Evolutionary conservation across 2,329 filamentous ascomycete species (phyloP), one percentile per base, ranked within the genome.

Genomic region (Coniella vitis): DNA sequence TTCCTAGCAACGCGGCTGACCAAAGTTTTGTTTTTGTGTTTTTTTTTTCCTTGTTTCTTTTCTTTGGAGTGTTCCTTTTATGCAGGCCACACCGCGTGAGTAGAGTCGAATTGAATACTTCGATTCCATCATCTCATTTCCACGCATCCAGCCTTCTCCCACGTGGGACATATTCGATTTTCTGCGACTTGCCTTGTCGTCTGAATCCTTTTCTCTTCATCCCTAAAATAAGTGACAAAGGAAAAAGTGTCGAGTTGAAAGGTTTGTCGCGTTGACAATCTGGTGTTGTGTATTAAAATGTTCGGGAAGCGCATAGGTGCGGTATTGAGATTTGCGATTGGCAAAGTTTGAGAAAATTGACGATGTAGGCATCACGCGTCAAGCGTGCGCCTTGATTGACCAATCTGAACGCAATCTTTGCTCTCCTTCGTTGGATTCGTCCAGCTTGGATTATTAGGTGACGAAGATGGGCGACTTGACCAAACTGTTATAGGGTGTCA

Each of bases 1-100:
- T n/a, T n/a, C n/a, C 39, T 53, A 41, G 54, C 53, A 54, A 47
- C 55, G 56, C 54, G 53, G 51, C 52, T 49, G 49, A 58, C 52
- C 55, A 57, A 43, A 21, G 40, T 25, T 29, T 29, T 29, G 29
- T 43, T 25, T 29, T 29, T 29, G 25, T 29, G 25, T 5, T 29
- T 29, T 29, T 29, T 29, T 29, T 29, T 29, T 5, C 10, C 5
- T 29, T 29, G 25, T 5, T 29, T 29, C 5, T 29, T 29, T 5
- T n/a, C n/a, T n/a, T n/a, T n/a, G n/a, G n/a, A n/a, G n/a, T n/a
- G n/a, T n/a, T n/a, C n/a, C n/a, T 29, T 29, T 29, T 29, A 29
- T 29, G 25, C 25, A 29, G 25, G 25, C 25, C 25, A 10, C 25
- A 50, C 50, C n/a, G n/a, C n/a, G 45, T 25, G 48, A 47, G 43